Evolutionary conservation across 2,329 filamentous ascomycete species (phyloP), one percentile per base, ranked within the genome.

Genomic region (Metarhizium humberi): DNA sequence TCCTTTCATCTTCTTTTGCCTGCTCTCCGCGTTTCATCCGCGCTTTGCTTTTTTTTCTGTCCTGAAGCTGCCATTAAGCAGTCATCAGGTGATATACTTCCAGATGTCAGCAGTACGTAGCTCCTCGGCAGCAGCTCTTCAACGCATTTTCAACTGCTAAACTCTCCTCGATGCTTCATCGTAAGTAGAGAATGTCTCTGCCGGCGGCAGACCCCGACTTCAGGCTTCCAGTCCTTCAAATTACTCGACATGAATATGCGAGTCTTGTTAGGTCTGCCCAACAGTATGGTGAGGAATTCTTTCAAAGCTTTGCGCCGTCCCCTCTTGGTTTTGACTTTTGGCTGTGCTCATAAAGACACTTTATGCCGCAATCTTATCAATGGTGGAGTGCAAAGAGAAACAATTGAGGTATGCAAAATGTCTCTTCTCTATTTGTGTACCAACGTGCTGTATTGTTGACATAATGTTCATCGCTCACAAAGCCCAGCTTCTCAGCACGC

Each of bases 351-450:
- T 13, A 16, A 48, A 53, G 42, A 51, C 2, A 54, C 51, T 2
- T 43, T 54, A 11, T 56, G 51, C 14, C 43, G n/a, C 8, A 56
- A 54, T 51, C 51, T 56, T 4, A 4, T 48, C 18, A 53, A 51
- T 30, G 42, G 54, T 4, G 54, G 54, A 20, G 45, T 52, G 10
- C 2, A n/a, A 2, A 40, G 45, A 18, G 50, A 56, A 48, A 50
- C 51, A 34, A 20, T 56, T 11, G 47, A 56, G 29, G 54, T 56
- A 50, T 42, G 40, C 6, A 45, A 6, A 18, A 7, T 18, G 16
- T 10, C 42, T 10, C 40, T 14, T 11, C 6, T 14, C 18, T 11
- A 14, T n/a, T 13, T 40, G 25, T 32, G 30, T 20, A 3, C n/a
- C n/a, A 3, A 45, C 8, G 42, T 45, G 42, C n/a, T 20, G 8